Percentiles rank a stretch among this genome's conserved stretches.
phyloP scores from a whole-genome alignment of 1,284 basidiomycete species.

The Trichosporon ovoides region DNA sequence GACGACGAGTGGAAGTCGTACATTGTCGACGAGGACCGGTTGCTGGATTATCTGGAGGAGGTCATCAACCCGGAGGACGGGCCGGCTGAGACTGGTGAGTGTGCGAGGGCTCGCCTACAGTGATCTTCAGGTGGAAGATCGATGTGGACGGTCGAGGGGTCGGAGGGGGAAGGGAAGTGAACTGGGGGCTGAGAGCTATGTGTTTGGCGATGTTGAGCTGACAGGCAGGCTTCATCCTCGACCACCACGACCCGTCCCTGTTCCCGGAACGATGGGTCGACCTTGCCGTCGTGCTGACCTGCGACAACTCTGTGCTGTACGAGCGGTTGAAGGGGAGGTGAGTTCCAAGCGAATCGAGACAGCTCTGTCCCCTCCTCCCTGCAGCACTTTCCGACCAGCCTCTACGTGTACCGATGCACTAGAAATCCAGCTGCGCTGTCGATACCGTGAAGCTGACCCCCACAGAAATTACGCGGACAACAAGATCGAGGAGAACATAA shows the following conservation, averaged over 20 bases:
- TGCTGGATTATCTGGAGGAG: slow-evolving; percentile 83
- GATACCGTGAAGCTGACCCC: slow-evolving; percentile 8
- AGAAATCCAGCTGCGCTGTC: too few relatives aligned
- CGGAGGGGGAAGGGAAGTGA: too few relatives aligned
- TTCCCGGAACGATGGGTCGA: slow-evolving; percentile 98
- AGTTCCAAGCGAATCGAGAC: slow-evolving; percentile 39
- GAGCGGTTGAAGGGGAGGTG: slow-evolving; percentile 87
- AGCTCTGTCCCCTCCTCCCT: too few relatives aligned
- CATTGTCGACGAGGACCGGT: slow-evolving; percentile 91
- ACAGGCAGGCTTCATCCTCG: slow-evolving; percentile 75
- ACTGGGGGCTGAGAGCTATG: too few relatives aligned
- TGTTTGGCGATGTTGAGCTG: too few relatives aligned
- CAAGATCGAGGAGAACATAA: slow-evolving; percentile 98
- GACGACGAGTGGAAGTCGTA: slow-evolving; percentile 95
- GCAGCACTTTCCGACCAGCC: too few relatives aligned
- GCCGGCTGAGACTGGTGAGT: slow-evolving; percentile 40
- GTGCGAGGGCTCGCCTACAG: too few relatives aligned
- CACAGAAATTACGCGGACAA: slow-evolving; percentile 81
- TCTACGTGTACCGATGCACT: too few relatives aligned
- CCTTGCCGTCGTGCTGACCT: slow-evolving; percentile 88
- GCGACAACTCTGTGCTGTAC: slow-evolving; percentile 86
- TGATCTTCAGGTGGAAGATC: too few relatives aligned
- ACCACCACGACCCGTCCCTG: slow-evolving; percentile 94
- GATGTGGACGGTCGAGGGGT: too few relatives aligned
- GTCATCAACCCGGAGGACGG: slow-evolving; percentile 44